Conservation (phyloP, 2,329 filamentous ascomycete species). For the Calonectria honghensis region DNA sequence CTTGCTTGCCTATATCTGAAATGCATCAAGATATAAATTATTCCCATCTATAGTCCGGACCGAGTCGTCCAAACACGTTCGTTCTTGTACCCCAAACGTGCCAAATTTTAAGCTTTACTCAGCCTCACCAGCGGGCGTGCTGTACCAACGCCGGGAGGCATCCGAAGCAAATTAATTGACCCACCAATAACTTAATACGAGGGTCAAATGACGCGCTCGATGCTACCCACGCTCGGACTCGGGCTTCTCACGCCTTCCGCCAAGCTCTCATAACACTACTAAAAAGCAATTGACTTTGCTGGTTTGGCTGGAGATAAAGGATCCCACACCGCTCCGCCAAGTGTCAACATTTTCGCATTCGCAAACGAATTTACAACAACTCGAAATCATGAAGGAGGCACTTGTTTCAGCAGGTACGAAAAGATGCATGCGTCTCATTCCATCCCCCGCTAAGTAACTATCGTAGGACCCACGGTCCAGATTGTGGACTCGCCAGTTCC, state of each 20-base stretch:
- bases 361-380: not conserved
- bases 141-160: not conserved
- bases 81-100: not conserved
- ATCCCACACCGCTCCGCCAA: not conserved
- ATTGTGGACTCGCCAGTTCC: conserved; percentile 15
- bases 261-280: not conserved
- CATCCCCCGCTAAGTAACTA: not conserved
- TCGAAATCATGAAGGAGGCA: not conserved
- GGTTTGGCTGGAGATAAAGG: not conserved
- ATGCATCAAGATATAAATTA: not conserved
- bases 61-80: not conserved
- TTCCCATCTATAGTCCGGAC: not conserved
- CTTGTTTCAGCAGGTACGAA: conserved; percentile 2
- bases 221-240: conserved; percentile 1
- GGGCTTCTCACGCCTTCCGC: not conserved
- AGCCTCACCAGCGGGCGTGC: not conserved
- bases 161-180: not conserved
- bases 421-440: too few species aligned
- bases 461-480: conserved; percentile 14
- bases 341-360: not conserved
- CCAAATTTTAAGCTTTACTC: not conserved
- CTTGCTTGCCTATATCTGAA: not conserved
- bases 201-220: not conserved
- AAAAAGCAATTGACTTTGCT: not conserved
- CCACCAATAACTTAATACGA: not conserved